phyloP scores from a whole-genome alignment of 345 rosid genomes.

The Melaleuca quinquenervia region DNA sequence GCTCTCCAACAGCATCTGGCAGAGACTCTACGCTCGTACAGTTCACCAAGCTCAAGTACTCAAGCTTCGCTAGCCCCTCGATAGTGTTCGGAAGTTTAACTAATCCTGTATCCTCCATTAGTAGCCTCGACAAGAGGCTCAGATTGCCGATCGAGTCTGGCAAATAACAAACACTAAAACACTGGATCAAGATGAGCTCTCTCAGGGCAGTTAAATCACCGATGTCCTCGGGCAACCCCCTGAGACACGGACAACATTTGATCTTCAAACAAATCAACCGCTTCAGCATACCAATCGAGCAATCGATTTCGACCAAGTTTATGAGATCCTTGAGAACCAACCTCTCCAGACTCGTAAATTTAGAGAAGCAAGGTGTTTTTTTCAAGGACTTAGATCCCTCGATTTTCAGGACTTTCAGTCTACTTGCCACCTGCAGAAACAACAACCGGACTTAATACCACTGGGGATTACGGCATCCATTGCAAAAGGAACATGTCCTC shows the following conservation, averaged over 20 bases:
- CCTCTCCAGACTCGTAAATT: background rate
- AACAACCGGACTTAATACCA: rapidly evolving
- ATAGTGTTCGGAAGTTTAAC: background rate
- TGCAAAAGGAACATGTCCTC: background rate
- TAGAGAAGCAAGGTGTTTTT: background rate
- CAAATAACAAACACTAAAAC: background rate
- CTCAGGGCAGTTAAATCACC: background rate
- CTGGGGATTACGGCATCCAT: background rate
- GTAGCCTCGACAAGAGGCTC: background rate
- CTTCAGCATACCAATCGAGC: background rate
- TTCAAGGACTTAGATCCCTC: background rate
- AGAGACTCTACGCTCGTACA: too few species aligned
- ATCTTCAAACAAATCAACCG: background rate
- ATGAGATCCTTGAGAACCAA: background rate
- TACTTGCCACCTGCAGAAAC: background rate
- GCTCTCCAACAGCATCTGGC: background rate
- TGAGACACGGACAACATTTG: background rate
- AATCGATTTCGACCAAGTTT: background rate
- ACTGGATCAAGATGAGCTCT: background rate
- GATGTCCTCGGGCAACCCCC: background rate
- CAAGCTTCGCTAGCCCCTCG: background rate
- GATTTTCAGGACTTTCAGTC: background rate
- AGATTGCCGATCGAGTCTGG: background rate
- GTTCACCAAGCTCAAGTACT: background rate
- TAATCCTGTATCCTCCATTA: background rate